Base-by-base conservation (phyloP, 345 rosid species). In the Gossypium mustelinum region DNA sequence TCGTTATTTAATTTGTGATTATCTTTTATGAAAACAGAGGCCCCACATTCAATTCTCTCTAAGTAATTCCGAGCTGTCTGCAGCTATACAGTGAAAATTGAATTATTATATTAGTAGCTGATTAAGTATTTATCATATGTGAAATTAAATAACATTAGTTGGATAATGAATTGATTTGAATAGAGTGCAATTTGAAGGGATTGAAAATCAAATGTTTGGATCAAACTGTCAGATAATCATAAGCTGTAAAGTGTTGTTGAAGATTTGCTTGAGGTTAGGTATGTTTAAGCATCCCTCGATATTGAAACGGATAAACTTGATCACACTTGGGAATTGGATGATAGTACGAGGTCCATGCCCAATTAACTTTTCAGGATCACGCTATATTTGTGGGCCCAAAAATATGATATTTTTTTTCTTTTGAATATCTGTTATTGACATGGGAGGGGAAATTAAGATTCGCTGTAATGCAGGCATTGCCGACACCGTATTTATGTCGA, bases 321-420 rank as follows among this genome's bases (percentile, higher is more conserved):
- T 27, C 25, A 16, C 24, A 25, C 25, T 16, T 29, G 2, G 62
- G 62, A 58, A 58, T 11, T 3, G 60, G 45, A 18, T 58, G 45
- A 18, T 58, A 24, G 76, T 70, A 73, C 79, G 83, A 75, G 76
- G 75, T 75, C 77, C 59, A 7, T 22, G 14, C 18, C 71, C 56
- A 48, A 8, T 56, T 56, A 11, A 6, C 27, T 43, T 44, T 29
- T 34, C 2, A 2, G 20, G 29, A 66, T 20, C 68, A 63, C 68
- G 13, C 24, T 39, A 20, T 63, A 9, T 63, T 66, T 45, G 70
- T 44, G 54, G 70, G 70, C 20, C 70, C n/a, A 44, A 44, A 11
- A 2, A 17, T 44, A 39, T 17, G 18, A 17, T 39, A 34, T 14
- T 16, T 62, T 1, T 62, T 34, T 8, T 57, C 2, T 9, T 3